Percentiles rank a stretch among this genome's conserved stretches.
These are phyloP conservation scores for Colletotrichum sublineola DNA, from an alignment of 2,329 filamentous ascomycete species.

Conservation along the genomic window DNA sequence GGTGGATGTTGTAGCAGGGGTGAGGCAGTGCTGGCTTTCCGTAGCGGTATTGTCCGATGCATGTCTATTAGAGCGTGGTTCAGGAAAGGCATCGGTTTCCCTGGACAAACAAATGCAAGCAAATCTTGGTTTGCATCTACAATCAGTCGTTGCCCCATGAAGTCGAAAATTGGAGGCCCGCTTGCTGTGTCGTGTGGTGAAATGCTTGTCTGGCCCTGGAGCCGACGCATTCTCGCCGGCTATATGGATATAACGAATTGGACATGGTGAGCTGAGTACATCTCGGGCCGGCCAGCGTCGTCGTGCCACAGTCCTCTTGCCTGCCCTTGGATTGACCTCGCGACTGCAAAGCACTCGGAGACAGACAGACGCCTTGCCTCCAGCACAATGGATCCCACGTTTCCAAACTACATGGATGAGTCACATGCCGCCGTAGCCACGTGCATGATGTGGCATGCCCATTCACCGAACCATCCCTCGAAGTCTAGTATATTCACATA, in stretches of 20 bases:
- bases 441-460: background rate
- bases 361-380: background rate
- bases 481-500: background rate
- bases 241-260: background rate
- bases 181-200: background rate
- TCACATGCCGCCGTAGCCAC: background rate
- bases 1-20: slow-evolving; percentile 17
- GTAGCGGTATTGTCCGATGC: slow-evolving; percentile 34
- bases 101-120: slow-evolving; percentile 41
- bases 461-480: background rate
- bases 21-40: slow-evolving; percentile 14
- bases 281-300: background rate
- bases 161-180: background rate
- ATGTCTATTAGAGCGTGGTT: slow-evolving; percentile 39
- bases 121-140: slow-evolving; percentile 21
- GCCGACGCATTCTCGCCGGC: background rate
- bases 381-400: background rate
- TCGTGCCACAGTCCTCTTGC: background rate
- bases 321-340: background rate
- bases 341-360: background rate
- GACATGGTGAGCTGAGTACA: background rate
- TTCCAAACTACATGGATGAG: background rate
- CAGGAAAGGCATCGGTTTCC: slow-evolving; percentile 34
- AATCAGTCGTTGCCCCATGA: background rate
- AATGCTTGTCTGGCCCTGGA: background rate